Conservation (phyloP, 495 filamentous ascomycete species). For the Trichodelitschia bisporula region DNA sequence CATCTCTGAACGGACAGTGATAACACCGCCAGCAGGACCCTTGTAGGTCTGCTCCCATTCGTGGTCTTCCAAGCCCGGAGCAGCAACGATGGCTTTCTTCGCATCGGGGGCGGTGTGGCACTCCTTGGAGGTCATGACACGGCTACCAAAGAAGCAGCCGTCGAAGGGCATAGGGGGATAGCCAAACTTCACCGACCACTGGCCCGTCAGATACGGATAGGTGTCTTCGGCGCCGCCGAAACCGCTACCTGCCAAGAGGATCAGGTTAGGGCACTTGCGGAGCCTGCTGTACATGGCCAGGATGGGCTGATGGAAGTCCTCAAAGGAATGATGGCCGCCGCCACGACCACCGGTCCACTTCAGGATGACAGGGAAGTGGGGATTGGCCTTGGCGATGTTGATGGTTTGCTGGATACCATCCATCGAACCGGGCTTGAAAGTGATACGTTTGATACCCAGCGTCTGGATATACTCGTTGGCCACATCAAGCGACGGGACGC, state of each 20-base stretch:
- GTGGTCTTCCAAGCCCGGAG: slow-evolving; percentile 60
- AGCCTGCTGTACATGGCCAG: slow-evolving; percentile 78
- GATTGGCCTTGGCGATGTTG: slow-evolving; percentile 80
- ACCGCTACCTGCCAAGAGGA: slow-evolving; percentile 74
- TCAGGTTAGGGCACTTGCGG: slow-evolving; percentile 57
- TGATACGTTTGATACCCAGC: slow-evolving; percentile 80
- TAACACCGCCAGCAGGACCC: slow-evolving; percentile 69
- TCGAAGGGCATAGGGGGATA: slow-evolving; percentile 91
- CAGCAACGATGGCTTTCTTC: slow-evolving; percentile 87
- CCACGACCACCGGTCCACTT: slow-evolving; percentile 93
- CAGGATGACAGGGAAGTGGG: slow-evolving; percentile 66
- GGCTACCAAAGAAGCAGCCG: slow-evolving; percentile 70
- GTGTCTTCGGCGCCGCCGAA: slow-evolving; percentile 83
- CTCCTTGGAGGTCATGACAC: slow-evolving; percentile 89
- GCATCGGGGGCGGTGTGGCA: slow-evolving; percentile 79
- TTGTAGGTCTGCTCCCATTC: slow-evolving; percentile 98
- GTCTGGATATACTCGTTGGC: slow-evolving; percentile 86
- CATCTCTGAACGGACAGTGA: slow-evolving; percentile 97
- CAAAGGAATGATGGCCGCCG: slow-evolving; percentile 84
- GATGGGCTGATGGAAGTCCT: slow-evolving; percentile 86
- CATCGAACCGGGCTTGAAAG: slow-evolving; percentile 81
- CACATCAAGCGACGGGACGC: slow-evolving; percentile 82
- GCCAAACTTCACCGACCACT: slow-evolving; percentile 62
- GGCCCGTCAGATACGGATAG: slow-evolving; percentile 76
- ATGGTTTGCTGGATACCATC: slow-evolving; percentile 78